Evolutionary conservation across 1,139 yeast species (phyloP), one percentile per base, ranked within the genome.

Genomic region (Wickerhamomyces sp.): DNA sequence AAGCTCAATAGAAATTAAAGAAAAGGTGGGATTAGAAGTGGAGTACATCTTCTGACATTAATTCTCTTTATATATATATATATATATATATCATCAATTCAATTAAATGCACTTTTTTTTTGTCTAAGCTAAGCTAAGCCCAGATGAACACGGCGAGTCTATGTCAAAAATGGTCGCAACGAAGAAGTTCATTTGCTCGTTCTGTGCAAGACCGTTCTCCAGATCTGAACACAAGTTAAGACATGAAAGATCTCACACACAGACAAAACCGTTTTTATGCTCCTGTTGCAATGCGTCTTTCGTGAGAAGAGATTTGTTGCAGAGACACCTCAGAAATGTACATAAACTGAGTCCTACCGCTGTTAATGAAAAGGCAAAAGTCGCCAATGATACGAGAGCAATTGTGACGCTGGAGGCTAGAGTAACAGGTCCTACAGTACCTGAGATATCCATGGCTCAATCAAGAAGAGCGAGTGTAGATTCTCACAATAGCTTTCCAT

Each of bases 221-320:
- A 67, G 95, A 35, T 78, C 87, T 19, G 95, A 86, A 56, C 95
- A 86, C 59, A 78, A 84, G 55, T 78, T 83, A 41, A 74, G 95
- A 36, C 95, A 86, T 55, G 95, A 86, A 57, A 65, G 94, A 28
- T 81, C 90, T 3, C 95, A 86, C 55, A 84, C 92, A 18, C 85
- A 85, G 53, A 89, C 83, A 51, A 81, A 86, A 48, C 94, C 94
- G 0, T 85, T 82, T 62, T 83, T 80, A 47, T 85, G 95, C 52
- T 67, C 76, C 31, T 73, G 78, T 37, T 85, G 94, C 54, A 72
- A 81, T 2, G 75, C 83, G 33, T 77, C 84, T 3, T 85, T 85
- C 66, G 95, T 85, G 1, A 67, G 95, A 49, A 63, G 92, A 51
- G 95, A 85, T 55, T 64, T 85, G 40, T 67, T 85, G 33, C 85